These are phyloP conservation scores for Magnolia officinalis DNA, from an alignment of 164 flowering plant genomes.

Conservation along the genomic window DNA sequence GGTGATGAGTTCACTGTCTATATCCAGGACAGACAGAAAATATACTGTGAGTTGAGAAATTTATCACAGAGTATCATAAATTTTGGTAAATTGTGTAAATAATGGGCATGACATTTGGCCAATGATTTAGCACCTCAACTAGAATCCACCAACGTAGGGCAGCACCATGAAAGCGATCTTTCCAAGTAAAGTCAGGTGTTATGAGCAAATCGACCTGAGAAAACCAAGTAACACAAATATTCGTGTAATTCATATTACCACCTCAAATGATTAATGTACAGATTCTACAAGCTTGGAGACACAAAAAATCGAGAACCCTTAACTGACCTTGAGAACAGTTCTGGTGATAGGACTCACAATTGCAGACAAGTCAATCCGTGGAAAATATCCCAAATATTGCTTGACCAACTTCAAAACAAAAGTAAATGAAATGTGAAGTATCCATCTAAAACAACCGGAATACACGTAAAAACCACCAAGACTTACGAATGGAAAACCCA, in stretches of 20 bases:
- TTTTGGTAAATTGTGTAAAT: neutral
- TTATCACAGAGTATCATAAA: neutral
- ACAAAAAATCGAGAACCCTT: neutral
- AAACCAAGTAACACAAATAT: neutral
- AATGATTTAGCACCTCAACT: constrained; percentile 66
- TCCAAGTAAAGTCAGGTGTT: constrained; percentile 86
- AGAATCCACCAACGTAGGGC: constrained; percentile 92
- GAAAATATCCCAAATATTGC: constrained; percentile 85
- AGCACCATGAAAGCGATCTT: constrained; percentile 94
- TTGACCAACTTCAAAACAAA: constrained; percentile 61
- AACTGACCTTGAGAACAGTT: constrained; percentile 87
- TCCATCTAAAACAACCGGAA: neutral
- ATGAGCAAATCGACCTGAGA: constrained; percentile 79
- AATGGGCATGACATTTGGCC: neutral
- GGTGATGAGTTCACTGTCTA: no score
- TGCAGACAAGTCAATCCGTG: constrained; percentile 76
- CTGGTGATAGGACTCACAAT: constrained; percentile 97
- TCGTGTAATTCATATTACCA: neutral
- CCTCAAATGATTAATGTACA: neutral
- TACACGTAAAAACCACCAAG: neutral
- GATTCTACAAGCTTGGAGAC: neutral
- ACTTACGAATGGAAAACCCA: constrained; percentile 13
- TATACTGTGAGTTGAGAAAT: no score
- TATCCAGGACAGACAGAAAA: no score
- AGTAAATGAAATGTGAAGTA: constrained; percentile 4